phyloP scores from a whole-genome alignment of 2,329 filamentous ascomycete species.

The Fonsecaea pugnacius region DNA sequence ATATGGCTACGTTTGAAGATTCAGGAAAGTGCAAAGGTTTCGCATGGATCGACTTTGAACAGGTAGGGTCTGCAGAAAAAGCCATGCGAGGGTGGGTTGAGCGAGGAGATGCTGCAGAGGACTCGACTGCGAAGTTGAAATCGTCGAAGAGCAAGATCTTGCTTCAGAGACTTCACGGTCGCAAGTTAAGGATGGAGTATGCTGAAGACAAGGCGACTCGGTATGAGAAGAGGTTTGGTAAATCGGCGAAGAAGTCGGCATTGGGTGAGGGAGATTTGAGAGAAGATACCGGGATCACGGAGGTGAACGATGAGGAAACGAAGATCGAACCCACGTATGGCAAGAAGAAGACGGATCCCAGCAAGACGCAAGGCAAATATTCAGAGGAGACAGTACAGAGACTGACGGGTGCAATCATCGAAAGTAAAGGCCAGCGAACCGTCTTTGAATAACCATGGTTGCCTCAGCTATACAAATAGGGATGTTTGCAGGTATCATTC shows the following conservation, averaged over 20 bases:
- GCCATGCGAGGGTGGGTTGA: slow-evolving; percentile 82
- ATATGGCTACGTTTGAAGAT: slow-evolving; percentile 94
- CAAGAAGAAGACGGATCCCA: slow-evolving; percentile 5
- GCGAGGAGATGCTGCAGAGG: slow-evolving; percentile 58
- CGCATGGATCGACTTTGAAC: slow-evolving; percentile 90
- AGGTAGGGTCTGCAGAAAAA: slow-evolving; percentile 72
- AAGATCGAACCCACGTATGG: not conserved
- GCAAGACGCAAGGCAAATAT: slow-evolving; percentile 51
- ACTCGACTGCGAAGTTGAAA: slow-evolving; percentile 44
- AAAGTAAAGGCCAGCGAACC: slow-evolving; percentile 77
- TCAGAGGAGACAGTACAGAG: slow-evolving; percentile 61
- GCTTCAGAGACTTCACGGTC: slow-evolving; percentile 80
- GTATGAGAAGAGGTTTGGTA: slow-evolving; percentile 93
- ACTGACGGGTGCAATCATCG: slow-evolving; percentile 78
- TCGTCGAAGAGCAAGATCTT: slow-evolving; percentile 71
- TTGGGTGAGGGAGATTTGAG: slow-evolving; percentile 38
- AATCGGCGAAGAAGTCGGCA: slow-evolving; percentile 59
- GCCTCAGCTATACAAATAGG: not conserved
- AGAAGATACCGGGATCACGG: slow-evolving; percentile 46
- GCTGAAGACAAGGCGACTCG: slow-evolving; percentile 86
- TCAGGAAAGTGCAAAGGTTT: slow-evolving; percentile 97
- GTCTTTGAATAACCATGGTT: slow-evolving; percentile 65
- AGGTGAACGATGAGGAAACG: slow-evolving; percentile 1
- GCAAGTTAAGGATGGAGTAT: slow-evolving; percentile 84
- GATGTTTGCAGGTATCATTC: not conserved